These are phyloP conservation scores for Aspergillus avenaceus DNA, from an alignment of 495 filamentous ascomycete genomes.

Conservation along the genomic window DNA sequence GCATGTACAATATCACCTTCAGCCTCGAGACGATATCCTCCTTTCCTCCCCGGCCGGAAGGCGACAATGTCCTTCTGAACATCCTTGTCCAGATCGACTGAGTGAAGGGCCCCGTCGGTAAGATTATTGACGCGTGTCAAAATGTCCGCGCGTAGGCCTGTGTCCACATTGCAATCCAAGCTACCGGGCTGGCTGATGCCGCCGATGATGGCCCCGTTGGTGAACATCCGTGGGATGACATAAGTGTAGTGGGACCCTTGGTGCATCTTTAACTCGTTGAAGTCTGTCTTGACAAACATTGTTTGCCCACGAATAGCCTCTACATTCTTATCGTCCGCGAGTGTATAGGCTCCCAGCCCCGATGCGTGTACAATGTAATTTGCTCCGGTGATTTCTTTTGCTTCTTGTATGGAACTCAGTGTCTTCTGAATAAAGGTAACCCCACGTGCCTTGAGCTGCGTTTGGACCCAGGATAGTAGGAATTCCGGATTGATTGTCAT, in stretches of 20 bases:
- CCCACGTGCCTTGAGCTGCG: constrained; percentile 5
- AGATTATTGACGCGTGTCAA: constrained; percentile 6
- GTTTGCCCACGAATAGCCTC: constrained; percentile 15
- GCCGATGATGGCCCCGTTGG: constrained; percentile 12
- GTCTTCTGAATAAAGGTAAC: constrained; percentile 10
- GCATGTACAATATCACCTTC: constrained; percentile 15
- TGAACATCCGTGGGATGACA: constrained; percentile 15
- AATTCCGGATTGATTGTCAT: constrained; percentile 15
- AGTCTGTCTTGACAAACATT: constrained; percentile 14
- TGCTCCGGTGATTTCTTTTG: constrained; percentile 1
- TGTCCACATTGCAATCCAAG: constrained; percentile 8
- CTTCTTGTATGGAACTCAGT: constrained; percentile 8
- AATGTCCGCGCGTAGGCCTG: constrained; percentile 9
- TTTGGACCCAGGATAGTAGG: constrained; percentile 14
- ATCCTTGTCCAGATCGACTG: constrained; percentile 1
- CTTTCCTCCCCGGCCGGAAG: constrained; percentile 14
- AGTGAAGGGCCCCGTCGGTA: neutral
- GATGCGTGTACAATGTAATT: constrained; percentile 15
- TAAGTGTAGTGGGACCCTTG: constrained; percentile 19
- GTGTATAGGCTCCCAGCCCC: neutral
- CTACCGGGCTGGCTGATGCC: constrained; percentile 14
- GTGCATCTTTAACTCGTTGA: constrained; percentile 9
- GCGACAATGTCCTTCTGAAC: constrained; percentile 9
- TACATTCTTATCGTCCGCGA: constrained; percentile 13
- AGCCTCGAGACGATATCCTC: constrained; percentile 9